Percentiles rank a stretch among this genome's conserved stretches.
Conservation (phyloP, 2,329 filamentous ascomycete genomes). For the Talaromyces sp. region DNA sequence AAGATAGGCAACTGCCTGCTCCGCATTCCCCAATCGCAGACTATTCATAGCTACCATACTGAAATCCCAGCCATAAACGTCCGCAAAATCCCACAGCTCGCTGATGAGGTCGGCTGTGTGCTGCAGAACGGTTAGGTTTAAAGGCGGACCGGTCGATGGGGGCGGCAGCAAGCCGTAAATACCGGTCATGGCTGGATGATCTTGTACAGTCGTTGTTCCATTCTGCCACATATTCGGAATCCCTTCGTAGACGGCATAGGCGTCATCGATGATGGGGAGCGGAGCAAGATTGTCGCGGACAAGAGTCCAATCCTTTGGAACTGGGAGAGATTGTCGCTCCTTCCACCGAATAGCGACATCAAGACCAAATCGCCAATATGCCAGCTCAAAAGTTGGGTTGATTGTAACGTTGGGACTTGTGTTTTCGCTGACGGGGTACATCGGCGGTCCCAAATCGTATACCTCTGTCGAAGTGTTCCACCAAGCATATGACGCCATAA, state of each 20-base stretch:
- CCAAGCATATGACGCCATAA: background rate
- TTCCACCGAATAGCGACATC: background rate
- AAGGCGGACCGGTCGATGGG: background rate
- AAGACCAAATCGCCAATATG: background rate
- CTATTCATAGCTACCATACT: constrained; percentile 48
- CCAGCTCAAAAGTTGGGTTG: background rate
- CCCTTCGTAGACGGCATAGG: background rate
- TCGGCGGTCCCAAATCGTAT: background rate
- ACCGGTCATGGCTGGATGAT: background rate
- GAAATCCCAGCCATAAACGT: constrained; percentile 48
- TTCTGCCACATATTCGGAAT: constrained; percentile 31
- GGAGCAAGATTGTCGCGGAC: background rate
- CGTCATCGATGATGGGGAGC: background rate
- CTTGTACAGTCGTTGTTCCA: background rate
- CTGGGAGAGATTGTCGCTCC: background rate
- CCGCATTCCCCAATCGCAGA: constrained; percentile 40
- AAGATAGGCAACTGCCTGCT: constrained; percentile 42
- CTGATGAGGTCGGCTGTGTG: background rate
- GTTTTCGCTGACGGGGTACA: background rate
- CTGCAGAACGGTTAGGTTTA: background rate
- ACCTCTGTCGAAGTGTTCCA: background rate
- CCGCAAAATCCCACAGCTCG: constrained; percentile 38
- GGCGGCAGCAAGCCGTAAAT: background rate
- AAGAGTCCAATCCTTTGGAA: background rate
- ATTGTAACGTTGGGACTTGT: background rate